Evolutionary conservation across 2,329 filamentous ascomycete genomes (phyloP), one percentile per base, ranked within the genome.

Genomic region (Magnaporthiopsis incrustans): DNA sequence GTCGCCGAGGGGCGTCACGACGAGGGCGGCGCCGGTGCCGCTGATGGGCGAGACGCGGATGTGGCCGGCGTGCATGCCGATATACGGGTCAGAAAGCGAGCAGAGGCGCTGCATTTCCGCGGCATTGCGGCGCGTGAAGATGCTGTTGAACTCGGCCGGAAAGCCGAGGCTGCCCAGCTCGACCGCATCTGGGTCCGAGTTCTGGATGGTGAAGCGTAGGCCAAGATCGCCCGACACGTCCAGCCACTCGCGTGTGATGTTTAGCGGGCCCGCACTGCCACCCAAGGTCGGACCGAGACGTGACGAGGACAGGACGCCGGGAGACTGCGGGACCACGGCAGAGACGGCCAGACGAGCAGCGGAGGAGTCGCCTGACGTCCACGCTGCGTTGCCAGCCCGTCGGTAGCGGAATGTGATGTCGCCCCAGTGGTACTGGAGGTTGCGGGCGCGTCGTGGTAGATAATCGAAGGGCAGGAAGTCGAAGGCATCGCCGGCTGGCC

Each of bases 71-170:
- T 86, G 76, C 65, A 86, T 76, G 2, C 84, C 85, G n/a, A 87
- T 80, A 63, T 85, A 86, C 0, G 85, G 84, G 64, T 87, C 85
- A 0, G 81, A 77, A 3, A 87, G 76, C 0, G 82, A 82, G 69
- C 85, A 87, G 32, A 77, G 75, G 0, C 74, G 71, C 63, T 81
- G 78, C 8, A 80, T 84, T 8, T 83, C 78, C 2, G 73, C 73
- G 0, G 82, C 77, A 1, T 73, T 71, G 11, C 82, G 78, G 59
- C 76, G 75, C 15, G 79, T 84, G 69, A 87, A 87, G 67, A 87
- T 85, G 70, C 81, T 87, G 73, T 87, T 87, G 74, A 86, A 85
- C 69, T 85, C 82, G 26, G 83, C 78, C 0, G 84, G 84, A 62
- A 87, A 80, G 0, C 84, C 85, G 1, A 87, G 74, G 60, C 80